Conservation (phyloP, 345 rosid species). For the Sonneratia alba region DNA sequence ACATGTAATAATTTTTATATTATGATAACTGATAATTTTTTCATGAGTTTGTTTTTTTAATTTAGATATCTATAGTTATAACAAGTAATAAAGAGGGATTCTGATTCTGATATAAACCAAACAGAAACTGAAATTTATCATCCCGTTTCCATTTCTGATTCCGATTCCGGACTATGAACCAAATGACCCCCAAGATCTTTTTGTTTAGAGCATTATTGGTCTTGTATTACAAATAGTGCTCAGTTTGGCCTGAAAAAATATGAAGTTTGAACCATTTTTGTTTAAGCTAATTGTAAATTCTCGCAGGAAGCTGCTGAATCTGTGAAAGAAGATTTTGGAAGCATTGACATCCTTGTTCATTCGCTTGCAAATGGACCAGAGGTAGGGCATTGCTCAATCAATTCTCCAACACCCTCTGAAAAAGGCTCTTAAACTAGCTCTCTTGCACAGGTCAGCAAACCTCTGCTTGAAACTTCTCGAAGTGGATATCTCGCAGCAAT, state of each 20-base stretch:
- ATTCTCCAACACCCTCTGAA: neutral
- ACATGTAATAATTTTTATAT: no score
- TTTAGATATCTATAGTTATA: no score
- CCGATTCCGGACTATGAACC: no score
- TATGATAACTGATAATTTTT: no score
- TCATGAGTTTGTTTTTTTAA: no score
- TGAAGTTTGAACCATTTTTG: neutral
- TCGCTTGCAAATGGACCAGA: conserved; percentile 71
- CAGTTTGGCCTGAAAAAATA: neutral
- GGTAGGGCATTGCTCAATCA: conserved; percentile 20
- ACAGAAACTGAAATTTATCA: no score
- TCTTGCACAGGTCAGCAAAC: conserved; percentile 29
- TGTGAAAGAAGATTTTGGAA: conserved; percentile 60
- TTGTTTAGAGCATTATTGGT: neutral
- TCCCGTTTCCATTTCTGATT: no score
- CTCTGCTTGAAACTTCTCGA: conserved; percentile 37
- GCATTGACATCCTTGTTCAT: conserved; percentile 57
- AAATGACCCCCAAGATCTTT: no score
- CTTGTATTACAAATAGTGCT: neutral
- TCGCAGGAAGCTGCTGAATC: conserved; percentile 47
- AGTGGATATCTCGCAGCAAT: conserved; percentile 39
- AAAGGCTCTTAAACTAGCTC: neutral
- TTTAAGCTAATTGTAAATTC: neutral
- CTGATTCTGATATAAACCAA: no score
- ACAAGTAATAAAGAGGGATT: no score